Conservation (phyloP, 139 green algal species). For the Pycnococcus provasolii region DNA sequence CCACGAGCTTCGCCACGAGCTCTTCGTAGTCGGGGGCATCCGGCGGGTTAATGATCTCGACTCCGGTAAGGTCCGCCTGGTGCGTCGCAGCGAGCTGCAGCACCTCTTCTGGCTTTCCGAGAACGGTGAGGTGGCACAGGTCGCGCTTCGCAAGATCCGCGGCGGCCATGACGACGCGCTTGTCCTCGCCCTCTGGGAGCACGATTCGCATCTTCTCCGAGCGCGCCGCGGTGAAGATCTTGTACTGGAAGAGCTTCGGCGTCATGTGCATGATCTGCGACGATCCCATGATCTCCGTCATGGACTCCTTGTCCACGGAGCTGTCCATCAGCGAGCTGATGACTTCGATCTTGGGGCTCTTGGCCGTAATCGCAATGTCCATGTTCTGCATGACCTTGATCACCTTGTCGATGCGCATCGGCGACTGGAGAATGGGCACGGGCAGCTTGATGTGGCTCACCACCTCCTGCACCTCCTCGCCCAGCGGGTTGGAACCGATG, state of each 20-base stretch:
- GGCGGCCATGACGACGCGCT: constrained; percentile 54
- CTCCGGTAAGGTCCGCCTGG: constrained; percentile 51
- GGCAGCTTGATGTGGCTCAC: too few relatives aligned
- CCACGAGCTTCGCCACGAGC: constrained; percentile 45
- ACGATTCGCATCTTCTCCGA: not conserved
- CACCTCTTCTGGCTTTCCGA: constrained; percentile 52
- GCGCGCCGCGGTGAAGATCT: constrained; percentile 4
- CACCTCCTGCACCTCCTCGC: not conserved
- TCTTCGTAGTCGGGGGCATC: constrained; percentile 20
- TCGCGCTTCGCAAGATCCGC: constrained; percentile 43
- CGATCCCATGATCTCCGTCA: not conserved
- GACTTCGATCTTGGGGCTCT: too few relatives aligned
- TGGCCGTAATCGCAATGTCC: too few relatives aligned
- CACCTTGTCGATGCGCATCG: too few relatives aligned
- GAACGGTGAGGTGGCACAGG: constrained; percentile 58
- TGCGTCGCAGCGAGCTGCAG: constrained; percentile 21
- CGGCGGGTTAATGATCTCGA: constrained; percentile 45
- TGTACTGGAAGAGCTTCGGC: constrained; percentile 15
- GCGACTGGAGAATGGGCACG: too few relatives aligned
- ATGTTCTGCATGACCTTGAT: too few relatives aligned
- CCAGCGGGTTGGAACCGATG: not conserved
- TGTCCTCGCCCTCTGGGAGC: constrained; percentile 37
- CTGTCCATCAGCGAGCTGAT: not conserved
- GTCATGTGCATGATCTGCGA: not conserved
- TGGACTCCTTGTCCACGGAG: not conserved